Conservation (phyloP, 1,284 basidiomycete genomes). For the Malassezia caprae region DNA sequence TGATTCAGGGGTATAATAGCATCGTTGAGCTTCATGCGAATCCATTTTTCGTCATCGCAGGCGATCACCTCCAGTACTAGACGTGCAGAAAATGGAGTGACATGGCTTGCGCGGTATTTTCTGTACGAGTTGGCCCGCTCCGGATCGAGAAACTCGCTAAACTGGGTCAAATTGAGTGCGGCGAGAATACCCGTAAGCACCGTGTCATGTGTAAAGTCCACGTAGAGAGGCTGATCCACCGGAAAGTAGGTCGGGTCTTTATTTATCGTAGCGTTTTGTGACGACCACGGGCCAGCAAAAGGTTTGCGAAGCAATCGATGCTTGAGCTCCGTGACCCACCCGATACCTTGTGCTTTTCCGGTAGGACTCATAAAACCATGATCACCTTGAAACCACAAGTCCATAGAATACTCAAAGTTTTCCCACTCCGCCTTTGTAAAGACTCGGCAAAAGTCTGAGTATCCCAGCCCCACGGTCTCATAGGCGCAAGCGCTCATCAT, state of each 20-base stretch:
- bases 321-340: conserved; percentile 56
- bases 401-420: conserved; percentile 62
- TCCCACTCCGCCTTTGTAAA: conserved; percentile 82
- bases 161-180: conserved; percentile 38
- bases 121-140: conserved; percentile 19
- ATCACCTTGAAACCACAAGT: conserved; percentile 50
- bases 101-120: conserved; percentile 28
- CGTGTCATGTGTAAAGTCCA: conserved; percentile 42
- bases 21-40: conserved; percentile 70
- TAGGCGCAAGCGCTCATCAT: conserved; percentile 49
- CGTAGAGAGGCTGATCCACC: conserved; percentile 33
- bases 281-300: conserved; percentile 21
- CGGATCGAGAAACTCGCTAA: conserved; percentile 25
- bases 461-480: conserved; percentile 33
- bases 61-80: conserved; percentile 31
- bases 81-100: conserved; percentile 30
- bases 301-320: conserved; percentile 27
- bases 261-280: conserved; percentile 36
- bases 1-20: conserved; percentile 57
- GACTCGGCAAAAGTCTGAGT: conserved; percentile 62
- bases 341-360: conserved; percentile 67
- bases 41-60: conserved; percentile 53
- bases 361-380: conserved; percentile 75
- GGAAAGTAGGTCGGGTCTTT: conserved; percentile 29
- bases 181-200: conserved; percentile 33